A percentile compares a stretch with the other conserved stretches of the same genome.
Evolutionary conservation across 805 yeast genomes (phyloP).

Genomic region (Saturnispora hagleri): DNA sequence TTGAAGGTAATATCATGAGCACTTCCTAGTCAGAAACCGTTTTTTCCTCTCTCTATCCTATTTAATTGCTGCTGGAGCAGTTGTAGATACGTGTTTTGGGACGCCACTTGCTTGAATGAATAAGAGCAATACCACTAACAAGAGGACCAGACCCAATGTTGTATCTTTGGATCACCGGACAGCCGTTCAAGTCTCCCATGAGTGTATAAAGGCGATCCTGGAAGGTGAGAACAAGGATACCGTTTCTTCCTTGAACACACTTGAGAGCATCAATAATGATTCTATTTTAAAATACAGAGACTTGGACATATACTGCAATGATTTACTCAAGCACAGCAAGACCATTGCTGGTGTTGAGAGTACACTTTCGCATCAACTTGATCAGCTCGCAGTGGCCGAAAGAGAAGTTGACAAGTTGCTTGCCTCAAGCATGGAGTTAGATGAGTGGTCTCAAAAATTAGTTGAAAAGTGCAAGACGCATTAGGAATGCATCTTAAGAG

Average conservation of each 20-base stretch:
- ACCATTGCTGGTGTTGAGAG: conserved; percentile 14
- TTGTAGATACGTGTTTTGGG: background rate
- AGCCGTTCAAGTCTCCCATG: conserved; percentile 21
- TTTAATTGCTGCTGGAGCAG: background rate
- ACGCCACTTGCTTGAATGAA: background rate
- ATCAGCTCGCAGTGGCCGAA: background rate
- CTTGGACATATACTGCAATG: conserved; percentile 32
- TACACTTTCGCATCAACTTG: background rate
- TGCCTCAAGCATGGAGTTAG: conserved; percentile 35
- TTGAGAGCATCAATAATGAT: conserved; percentile 50
- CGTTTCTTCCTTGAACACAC: conserved; percentile 35
- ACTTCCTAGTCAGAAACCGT: background rate
- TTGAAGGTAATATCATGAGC: background rate
- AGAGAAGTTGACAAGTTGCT: background rate
- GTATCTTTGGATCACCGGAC: conserved; percentile 16
- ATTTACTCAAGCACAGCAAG: background rate
- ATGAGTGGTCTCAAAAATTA: conserved; percentile 18
- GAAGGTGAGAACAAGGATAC: conserved; percentile 29
- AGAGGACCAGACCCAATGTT: background rate
- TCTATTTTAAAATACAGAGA: conserved; percentile 43
- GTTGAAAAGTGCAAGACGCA: background rate
- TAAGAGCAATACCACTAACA: background rate
- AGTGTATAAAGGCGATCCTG: conserved; percentile 27
- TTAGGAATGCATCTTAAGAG: background rate
- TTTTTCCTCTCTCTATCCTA: background rate